Percentiles rank a stretch among this genome's conserved stretches.
These are phyloP conservation scores for Fusarium sp. DNA, from an alignment of 2,329 filamentous ascomycete species.

Conservation along the genomic window DNA sequence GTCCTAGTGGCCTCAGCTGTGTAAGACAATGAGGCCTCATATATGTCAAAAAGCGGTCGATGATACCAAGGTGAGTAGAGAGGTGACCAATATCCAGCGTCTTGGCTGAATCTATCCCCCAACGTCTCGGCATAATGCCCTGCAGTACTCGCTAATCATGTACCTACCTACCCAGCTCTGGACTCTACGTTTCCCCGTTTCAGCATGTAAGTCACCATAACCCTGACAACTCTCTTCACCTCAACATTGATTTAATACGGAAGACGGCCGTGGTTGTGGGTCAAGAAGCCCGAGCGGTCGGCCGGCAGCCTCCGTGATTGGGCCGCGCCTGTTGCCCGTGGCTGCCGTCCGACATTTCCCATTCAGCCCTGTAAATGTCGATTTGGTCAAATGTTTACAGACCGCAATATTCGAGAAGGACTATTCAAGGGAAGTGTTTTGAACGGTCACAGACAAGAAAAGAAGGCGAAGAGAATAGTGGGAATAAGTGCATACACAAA, in stretches of 20 bases:
- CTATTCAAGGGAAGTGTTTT: neutral
- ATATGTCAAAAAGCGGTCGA: neutral
- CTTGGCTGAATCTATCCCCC: neutral
- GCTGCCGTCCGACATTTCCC: constrained; percentile 27
- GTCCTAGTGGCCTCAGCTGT: constrained; percentile 25
- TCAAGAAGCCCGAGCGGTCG: constrained; percentile 25
- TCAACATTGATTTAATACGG: constrained; percentile 13
- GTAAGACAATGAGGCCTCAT: neutral
- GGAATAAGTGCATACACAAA: neutral
- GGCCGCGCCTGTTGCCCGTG: constrained; percentile 28
- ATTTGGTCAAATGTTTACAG: neutral
- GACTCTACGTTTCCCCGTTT: neutral
- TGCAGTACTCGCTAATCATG: constrained; percentile 7
- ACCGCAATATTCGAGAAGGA: neutral
- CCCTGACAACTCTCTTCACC: neutral
- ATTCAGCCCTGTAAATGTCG: constrained; percentile 36
- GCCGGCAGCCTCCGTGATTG: constrained; percentile 48
- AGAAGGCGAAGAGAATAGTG: neutral
- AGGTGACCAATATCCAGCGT: neutral
- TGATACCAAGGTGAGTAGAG: constrained; percentile 1
- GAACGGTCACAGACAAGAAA: neutral
- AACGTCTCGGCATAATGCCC: neutral
- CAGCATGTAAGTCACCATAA: constrained; percentile 1
- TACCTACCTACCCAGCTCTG: neutral
- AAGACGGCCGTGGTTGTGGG: constrained; percentile 37